Base-by-base conservation (phyloP, 805 yeast species). In the Kluyveromyces dobzhanskii region DNA sequence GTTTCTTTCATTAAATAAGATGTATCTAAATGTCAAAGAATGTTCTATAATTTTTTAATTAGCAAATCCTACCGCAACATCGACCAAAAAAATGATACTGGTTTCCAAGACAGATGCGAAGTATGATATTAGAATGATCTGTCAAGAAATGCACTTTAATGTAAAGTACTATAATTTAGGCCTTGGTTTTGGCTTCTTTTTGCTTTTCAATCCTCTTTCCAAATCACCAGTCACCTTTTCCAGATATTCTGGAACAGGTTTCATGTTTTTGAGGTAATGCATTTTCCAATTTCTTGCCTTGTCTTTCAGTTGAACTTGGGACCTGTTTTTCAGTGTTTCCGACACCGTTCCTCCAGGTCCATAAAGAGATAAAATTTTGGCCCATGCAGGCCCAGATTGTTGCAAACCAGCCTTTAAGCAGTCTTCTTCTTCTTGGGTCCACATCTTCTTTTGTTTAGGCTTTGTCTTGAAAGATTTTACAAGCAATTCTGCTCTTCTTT, bases 281-380 rank as follows among this genome's bases (percentile, higher is more conserved):
- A 88, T 74, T 57, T 92, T 92, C 86, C 96, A 83, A 56, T 92
- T 92, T 48, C 98, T 73, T 0, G 97, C 97, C 57, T 92, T 92
- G 57, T 92, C 98, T 59, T 92, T 92, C 42, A 92, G 69, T 57
- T 92, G 98, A 13, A 90, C 85, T 53, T 87, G 94, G 3, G 83
- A 80, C 56, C 98, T 70, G 56, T 86, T 84, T 60, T 86, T 90
- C 49, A 92, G 69, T 1, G 79, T 75, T 57, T 92, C 97, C 30
- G 80, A 77, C 18, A 82, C 70, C 33, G 80, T 72, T 3, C 98
- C 98, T 7, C 97, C 97, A 3, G 95, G 84, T 2, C 98, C 98
- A 57, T 82, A 84, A n/a, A 83, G 63, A 51, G 85, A 95, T 34
- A 90, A 62, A 38, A 92, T 92, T 40, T 83, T 83, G 2, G 95